phyloP scores from a whole-genome alignment of 164 flowering plant species.

The Vitis amurensis region DNA sequence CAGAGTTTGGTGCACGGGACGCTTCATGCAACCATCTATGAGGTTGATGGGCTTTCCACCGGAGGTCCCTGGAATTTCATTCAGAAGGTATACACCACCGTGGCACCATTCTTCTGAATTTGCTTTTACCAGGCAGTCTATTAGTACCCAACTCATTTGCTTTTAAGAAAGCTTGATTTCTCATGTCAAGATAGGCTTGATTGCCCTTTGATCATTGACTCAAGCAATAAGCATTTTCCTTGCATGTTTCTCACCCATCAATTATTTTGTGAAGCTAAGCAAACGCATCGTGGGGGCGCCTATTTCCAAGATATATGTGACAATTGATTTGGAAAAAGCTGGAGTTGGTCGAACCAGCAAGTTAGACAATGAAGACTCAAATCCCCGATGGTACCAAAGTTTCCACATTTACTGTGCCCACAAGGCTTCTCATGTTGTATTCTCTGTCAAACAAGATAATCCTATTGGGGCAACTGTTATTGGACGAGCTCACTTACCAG shows the following conservation, averaged over 20 bases:
- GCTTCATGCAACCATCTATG: constrained; percentile 39
- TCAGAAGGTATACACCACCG: constrained; percentile 20
- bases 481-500: neutral
- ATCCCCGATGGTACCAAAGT: neutral
- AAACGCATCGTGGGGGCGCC: no score
- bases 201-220: no score
- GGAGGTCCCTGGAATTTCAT: constrained; percentile 12
- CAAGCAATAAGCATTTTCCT: no score
- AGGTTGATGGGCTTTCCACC: constrained; percentile 21
- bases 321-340: neutral
- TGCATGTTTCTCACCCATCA: no score
- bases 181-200: no score
- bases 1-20: constrained; percentile 37
- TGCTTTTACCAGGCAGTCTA: no score
- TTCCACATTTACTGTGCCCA: constrained; percentile 3
- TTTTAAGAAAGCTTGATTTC: no score
- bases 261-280: no score
- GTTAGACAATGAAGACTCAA: neutral
- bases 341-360: neutral
- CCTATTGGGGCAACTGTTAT: neutral
- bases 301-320: neutral
- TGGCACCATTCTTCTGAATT: no score
- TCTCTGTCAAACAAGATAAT: neutral
- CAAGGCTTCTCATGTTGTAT: neutral
- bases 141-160: no score